Evolutionary conservation across 495 filamentous ascomycete species (phyloP).

Genomic region (Hypoxylon crocopeplum): DNA sequence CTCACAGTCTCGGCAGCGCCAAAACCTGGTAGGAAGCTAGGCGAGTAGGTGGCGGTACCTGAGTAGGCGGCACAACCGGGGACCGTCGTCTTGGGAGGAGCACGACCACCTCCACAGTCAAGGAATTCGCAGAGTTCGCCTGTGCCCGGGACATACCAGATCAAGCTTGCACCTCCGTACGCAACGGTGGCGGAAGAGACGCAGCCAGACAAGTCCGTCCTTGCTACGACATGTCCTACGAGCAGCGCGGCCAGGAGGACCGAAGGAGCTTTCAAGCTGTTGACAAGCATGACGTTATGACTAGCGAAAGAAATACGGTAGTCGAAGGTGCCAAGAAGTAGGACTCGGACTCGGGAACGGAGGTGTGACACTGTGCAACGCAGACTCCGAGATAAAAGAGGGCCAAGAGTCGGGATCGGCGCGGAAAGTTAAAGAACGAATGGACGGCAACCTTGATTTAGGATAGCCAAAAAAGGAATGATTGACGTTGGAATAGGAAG

Average conservation of each 20-base stretch:
- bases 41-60: conserved; percentile 61
- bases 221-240: conserved; percentile 43
- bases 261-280: conserved; percentile 21
- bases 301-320: neutral
- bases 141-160: conserved; percentile 60
- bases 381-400: neutral
- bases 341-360: neutral
- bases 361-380: neutral
- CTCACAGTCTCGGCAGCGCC: conserved; percentile 32
- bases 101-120: conserved; percentile 70
- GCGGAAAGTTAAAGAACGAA: conserved; percentile 18
- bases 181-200: conserved; percentile 37
- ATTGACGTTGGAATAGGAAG: conserved; percentile 3
- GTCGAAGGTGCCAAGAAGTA: neutral
- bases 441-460: conserved; percentile 10
- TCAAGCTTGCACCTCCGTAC: conserved; percentile 52
- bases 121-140: conserved; percentile 67
- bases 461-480: conserved; percentile 22
- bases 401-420: neutral
- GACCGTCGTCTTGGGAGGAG: conserved; percentile 64
- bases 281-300: conserved; percentile 23
- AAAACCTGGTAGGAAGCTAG: conserved; percentile 55
- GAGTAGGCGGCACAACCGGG: conserved; percentile 64
- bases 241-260: conserved; percentile 30
- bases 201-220: conserved; percentile 57